Evolutionary conservation across 441 rosid species (phyloP).

Genomic region (Adansonia gregorii): DNA sequence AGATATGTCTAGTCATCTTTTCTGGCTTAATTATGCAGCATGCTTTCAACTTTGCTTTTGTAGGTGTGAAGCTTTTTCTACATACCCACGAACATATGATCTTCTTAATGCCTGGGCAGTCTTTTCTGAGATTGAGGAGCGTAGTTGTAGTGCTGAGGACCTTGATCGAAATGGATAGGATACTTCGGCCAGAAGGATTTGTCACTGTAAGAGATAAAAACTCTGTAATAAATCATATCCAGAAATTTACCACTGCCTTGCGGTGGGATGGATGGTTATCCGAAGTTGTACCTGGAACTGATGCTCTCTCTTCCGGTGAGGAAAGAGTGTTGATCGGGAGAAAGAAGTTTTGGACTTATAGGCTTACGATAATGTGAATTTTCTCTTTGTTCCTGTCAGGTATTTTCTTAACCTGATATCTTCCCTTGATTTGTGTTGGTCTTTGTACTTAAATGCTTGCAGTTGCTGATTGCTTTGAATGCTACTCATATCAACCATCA

Average conservation of each 20-base stretch:
- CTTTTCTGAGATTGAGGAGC: slow-evolving; percentile 64
- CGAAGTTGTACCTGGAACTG: slow-evolving; percentile 72
- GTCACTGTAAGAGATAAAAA: slow-evolving; percentile 84
- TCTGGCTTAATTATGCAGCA: not conserved
- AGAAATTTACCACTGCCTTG: slow-evolving; percentile 58
- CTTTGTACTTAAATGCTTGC: not conserved
- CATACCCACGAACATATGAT: slow-evolving; percentile 91
- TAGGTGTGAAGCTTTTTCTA: slow-evolving; percentile 95
- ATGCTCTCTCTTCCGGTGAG: slow-evolving; percentile 61
- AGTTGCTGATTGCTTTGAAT: not conserved
- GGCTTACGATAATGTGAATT: slow-evolving; percentile 35
- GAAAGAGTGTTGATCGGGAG: slow-evolving; percentile 78
- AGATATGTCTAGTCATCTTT: not conserved
- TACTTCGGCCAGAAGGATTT: slow-evolving; percentile 83
- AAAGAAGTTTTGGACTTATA: slow-evolving; percentile 70
- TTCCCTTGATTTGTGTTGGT: not conserved
- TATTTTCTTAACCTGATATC: not conserved
- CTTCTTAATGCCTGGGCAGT: slow-evolving; percentile 91
- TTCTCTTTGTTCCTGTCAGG: not conserved
- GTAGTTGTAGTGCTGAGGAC: slow-evolving; percentile 76
- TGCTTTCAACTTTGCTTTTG: slow-evolving; percentile 12
- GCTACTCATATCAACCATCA: not conserved
- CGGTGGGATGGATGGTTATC: slow-evolving; percentile 87
- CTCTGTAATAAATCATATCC: slow-evolving; percentile 54
- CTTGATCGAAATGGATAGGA: slow-evolving; percentile 91